Evolutionary conservation across 2,329 filamentous ascomycete species (phyloP).

Genomic region (Fusarium begoniae): DNA sequence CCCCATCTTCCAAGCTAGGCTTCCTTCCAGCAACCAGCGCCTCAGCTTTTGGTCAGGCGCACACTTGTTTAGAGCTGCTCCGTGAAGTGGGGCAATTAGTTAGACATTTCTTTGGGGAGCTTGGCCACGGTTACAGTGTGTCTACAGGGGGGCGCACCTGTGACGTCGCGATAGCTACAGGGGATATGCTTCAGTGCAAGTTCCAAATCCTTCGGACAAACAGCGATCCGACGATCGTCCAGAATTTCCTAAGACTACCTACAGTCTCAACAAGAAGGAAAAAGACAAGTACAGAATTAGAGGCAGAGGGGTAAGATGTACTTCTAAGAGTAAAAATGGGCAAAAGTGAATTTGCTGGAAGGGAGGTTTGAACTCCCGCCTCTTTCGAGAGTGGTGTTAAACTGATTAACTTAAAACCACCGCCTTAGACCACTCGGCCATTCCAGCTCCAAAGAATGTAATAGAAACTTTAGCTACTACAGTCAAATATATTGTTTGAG

Average conservation of each 20-base stretch:
- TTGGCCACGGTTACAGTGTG: neutral
- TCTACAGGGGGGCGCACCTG: neutral
- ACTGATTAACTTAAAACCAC: neutral
- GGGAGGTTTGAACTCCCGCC: constrained; percentile 5
- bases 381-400: constrained; percentile 9
- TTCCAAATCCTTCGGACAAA: neutral
- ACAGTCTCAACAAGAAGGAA: neutral
- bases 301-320: neutral
- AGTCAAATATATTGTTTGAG: rapidly evolving
- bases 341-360: neutral
- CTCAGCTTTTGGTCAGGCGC: constrained; percentile 37
- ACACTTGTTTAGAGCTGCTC: constrained; percentile 3
- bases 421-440: constrained; percentile 7
- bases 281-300: neutral
- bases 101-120: neutral
- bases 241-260: neutral
- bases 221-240: neutral
- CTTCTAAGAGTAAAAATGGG: neutral
- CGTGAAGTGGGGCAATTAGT: constrained; percentile 13
- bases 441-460: neutral
- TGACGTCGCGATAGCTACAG: constrained; percentile 24
- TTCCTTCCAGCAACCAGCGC: constrained; percentile 9
- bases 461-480: neutral
- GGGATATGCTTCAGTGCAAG: neutral
- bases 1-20: constrained; percentile 4